These are phyloP conservation scores for Psilocybe sp. DNA, from an alignment of 768 basidiomycete species.

Conservation along the genomic window DNA sequence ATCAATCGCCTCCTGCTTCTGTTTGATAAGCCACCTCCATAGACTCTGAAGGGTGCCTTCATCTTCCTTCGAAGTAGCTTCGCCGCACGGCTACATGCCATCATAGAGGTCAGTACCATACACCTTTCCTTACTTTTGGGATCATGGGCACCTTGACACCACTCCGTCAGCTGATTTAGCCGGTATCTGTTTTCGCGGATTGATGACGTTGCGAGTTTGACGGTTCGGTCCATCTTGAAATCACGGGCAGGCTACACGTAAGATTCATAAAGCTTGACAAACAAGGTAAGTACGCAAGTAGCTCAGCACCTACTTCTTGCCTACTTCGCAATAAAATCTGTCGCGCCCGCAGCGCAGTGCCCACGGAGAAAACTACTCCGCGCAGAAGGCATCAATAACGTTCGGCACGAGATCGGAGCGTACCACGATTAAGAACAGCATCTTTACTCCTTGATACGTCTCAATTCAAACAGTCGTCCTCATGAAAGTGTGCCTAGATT, in stretches of 20 bases:
- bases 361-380: no score
- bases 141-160: neutral
- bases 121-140: neutral
- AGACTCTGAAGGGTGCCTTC: slow-evolving; percentile 15
- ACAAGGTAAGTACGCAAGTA: no score
- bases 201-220: neutral
- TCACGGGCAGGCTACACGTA: slow-evolving; percentile 5
- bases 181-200: neutral
- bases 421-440: neutral
- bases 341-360: neutral
- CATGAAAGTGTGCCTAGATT: slow-evolving; percentile 7
- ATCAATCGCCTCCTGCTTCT: slow-evolving; percentile 10
- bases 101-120: no score
- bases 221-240: slow-evolving; percentile 1
- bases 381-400: no score
- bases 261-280: neutral
- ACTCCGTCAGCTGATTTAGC: slow-evolving; percentile 2
- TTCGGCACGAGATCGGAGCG: slow-evolving; percentile 1
- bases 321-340: neutral
- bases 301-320: neutral
- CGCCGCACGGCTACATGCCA: neutral
- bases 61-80: slow-evolving; percentile 5
- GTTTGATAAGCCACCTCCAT: slow-evolving; percentile 15
- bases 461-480: neutral
- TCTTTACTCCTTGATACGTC: neutral